Evolutionary conservation across 2,329 filamentous ascomycete species (phyloP).

Genomic region (Sodiomyces alkalinus): DNA sequence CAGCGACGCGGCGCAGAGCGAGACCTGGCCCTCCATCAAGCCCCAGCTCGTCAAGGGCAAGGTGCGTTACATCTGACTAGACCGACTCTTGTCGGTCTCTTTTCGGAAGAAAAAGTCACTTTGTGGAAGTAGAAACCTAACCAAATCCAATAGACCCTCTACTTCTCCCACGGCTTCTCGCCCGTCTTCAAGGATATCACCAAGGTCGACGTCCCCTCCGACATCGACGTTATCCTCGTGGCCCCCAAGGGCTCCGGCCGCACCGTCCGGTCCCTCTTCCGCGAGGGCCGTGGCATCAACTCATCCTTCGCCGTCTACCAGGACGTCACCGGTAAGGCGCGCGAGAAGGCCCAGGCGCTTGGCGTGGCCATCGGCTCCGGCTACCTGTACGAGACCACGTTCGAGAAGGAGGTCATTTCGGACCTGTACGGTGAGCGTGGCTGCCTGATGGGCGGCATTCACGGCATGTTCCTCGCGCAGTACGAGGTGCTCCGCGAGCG

Average conservation of each 20-base stretch:
- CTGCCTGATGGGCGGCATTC: constrained; percentile 99
- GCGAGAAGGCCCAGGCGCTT: constrained; percentile 94
- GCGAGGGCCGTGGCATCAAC: constrained; percentile 99
- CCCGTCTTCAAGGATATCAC: constrained; percentile 99
- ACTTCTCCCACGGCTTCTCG: constrained; percentile 99
- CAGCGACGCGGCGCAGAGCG: constrained; percentile 90
- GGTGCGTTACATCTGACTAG: constrained; percentile 33
- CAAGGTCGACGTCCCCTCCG: constrained; percentile 89
- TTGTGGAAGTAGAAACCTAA: too few species aligned
- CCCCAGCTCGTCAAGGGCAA: constrained; percentile 97
- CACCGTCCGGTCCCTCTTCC: constrained; percentile 97
- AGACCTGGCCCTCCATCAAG: constrained; percentile 98
- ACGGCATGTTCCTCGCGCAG: constrained; percentile 99
- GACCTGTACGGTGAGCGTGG: constrained; percentile 99
- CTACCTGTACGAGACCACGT: constrained; percentile 99
- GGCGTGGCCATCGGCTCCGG: constrained; percentile 94
- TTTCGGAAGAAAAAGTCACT: too few species aligned
- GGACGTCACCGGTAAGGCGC: constrained; percentile 92
- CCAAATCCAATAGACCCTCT: constrained; percentile 56
- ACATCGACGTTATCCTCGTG: constrained; percentile 98
- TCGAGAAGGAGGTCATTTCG: constrained; percentile 99
- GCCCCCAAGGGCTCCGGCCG: constrained; percentile 98
- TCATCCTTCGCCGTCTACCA: constrained; percentile 97
- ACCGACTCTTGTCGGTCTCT: constrained; percentile 13
- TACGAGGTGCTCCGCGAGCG: constrained; percentile 99